phyloP scores from a whole-genome alignment of 2,329 filamentous ascomycete genomes.

The Dactylellina sp. region DNA sequence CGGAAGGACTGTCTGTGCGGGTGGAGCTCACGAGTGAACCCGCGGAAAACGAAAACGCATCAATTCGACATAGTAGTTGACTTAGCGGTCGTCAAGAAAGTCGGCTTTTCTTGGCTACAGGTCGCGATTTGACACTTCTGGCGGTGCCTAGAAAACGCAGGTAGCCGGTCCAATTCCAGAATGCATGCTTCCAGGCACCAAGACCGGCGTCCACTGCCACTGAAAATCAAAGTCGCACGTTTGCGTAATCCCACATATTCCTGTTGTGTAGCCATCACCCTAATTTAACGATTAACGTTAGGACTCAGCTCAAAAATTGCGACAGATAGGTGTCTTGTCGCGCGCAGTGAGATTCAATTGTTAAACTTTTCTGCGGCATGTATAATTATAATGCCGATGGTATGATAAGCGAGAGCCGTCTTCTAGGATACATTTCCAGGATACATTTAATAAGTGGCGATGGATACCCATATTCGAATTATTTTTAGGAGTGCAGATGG shows the following conservation, averaged over 20 bases:
- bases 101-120: no score
- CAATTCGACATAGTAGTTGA: no score
- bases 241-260: conserved; percentile 32
- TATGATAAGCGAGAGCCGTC: conserved; percentile 24
- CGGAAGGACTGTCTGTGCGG: no score
- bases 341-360: no score
- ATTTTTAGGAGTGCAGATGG: conserved; percentile 20
- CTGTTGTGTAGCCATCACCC: background rate
- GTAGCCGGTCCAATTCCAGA: conserved; percentile 18
- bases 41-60: no score
- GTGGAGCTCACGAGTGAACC: no score
- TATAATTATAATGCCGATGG: background rate
- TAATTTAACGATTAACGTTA: background rate
- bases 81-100: no score
- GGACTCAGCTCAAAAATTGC: no score
- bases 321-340: no score
- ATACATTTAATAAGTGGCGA: background rate
- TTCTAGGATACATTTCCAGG: background rate
- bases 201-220: conserved; percentile 19
- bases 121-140: no score
- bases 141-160: conserved; percentile 7
- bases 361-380: no score
- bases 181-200: conserved; percentile 6
- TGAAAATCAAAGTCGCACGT: conserved; percentile 5
- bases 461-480: conserved; percentile 10